These are phyloP conservation scores for Backusella psychrophila DNA, from an alignment of 192 early-diverging fungal genomes.

Conservation along the genomic window DNA sequence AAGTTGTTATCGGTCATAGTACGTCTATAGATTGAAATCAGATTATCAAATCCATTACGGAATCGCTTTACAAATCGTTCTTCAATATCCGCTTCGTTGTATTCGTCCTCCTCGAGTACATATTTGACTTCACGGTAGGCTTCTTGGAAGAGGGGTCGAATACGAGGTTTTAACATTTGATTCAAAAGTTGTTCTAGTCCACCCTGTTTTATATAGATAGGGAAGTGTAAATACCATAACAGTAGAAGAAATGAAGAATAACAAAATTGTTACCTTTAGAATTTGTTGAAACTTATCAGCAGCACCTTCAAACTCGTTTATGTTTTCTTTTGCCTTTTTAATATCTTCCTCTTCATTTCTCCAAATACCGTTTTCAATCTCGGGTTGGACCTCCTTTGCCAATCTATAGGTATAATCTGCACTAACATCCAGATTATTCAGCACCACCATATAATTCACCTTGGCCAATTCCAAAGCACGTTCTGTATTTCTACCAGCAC, in stretches of 20 bases:
- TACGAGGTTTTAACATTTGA: constrained; percentile 75
- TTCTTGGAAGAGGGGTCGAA: constrained; percentile 78
- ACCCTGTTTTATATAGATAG: not conserved
- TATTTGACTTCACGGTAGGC: constrained; percentile 87
- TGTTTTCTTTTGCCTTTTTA: constrained; percentile 53
- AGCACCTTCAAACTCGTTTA: constrained; percentile 57
- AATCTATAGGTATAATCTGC: constrained; percentile 78
- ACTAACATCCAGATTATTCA: constrained; percentile 90
- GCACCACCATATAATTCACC: constrained; percentile 64
- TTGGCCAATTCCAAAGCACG: constrained; percentile 56
- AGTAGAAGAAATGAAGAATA: not conserved
- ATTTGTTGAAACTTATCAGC: constrained; percentile 64
- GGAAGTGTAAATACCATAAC: constrained; percentile 12
- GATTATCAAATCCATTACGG: constrained; percentile 57
- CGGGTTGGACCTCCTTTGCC: constrained; percentile 58
- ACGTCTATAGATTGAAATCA: constrained; percentile 34
- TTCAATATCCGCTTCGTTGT: constrained; percentile 74
- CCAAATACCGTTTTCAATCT: constrained; percentile 40
- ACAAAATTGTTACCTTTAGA: constrained; percentile 47
- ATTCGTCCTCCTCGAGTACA: constrained; percentile 90
- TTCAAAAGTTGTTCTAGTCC: constrained; percentile 80
- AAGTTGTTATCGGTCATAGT: constrained; percentile 71
- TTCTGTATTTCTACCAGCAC: constrained; percentile 7
- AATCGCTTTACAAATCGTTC: constrained; percentile 86
- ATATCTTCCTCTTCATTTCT: constrained; percentile 52